These are phyloP conservation scores for Skeletonema marinoi DNA, from an alignment of 108 stramenopile genomes.

Conservation along the genomic window DNA sequence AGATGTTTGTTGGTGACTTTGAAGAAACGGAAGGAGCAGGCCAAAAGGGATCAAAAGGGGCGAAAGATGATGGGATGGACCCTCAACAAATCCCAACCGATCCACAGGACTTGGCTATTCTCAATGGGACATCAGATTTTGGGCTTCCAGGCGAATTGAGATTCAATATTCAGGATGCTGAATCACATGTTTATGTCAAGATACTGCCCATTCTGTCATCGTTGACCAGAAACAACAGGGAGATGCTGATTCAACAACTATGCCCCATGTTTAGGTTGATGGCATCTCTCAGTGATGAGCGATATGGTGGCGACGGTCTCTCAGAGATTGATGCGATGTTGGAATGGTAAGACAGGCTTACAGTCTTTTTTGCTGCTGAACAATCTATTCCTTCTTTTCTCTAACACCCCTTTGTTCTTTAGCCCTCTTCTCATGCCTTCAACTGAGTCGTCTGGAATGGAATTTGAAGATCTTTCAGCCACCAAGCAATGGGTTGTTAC, in stretches of 20 bases:
- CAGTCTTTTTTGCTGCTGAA: neutral
- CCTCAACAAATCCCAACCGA: conserved; percentile 14
- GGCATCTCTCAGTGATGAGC: conserved; percentile 28
- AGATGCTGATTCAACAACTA: conserved; percentile 33
- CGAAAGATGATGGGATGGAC: conserved; percentile 1
- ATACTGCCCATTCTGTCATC: conserved; percentile 42
- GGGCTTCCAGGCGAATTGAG: conserved; percentile 44
- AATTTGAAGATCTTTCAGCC: conserved; percentile 32
- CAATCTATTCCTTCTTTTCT: neutral
- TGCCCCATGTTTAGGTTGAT: conserved; percentile 48
- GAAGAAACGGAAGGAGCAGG: conserved; percentile 12
- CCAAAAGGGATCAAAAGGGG: conserved; percentile 15
- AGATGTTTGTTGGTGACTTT: conserved; percentile 49
- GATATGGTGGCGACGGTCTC: conserved; percentile 42
- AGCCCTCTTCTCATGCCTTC: conserved; percentile 41
- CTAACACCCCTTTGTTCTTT: neutral
- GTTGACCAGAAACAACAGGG: conserved; percentile 1
- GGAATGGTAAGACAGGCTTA: neutral
- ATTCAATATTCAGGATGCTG: conserved; percentile 26
- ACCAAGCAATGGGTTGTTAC: conserved; percentile 37
- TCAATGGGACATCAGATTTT: conserved; percentile 25
- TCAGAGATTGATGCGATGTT: conserved; percentile 51
- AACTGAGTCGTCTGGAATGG: conserved; percentile 22
- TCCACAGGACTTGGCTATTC: conserved; percentile 27
- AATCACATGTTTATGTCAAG: conserved; percentile 34